phyloP scores from a whole-genome alignment of 768 basidiomycete species.

The Lactarius sanguifluus region DNA sequence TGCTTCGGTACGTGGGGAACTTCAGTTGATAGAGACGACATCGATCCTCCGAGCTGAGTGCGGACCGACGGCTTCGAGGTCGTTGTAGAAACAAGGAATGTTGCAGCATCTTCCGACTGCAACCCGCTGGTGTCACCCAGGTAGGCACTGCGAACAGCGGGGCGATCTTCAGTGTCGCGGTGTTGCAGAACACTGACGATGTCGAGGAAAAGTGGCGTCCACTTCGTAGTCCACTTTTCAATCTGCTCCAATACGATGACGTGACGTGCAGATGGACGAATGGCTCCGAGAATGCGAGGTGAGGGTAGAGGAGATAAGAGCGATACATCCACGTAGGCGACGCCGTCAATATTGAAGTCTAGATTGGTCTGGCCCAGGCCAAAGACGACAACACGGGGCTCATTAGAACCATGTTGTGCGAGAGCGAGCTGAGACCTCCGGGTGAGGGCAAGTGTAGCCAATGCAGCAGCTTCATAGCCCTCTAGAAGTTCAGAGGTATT shows the following conservation, averaged over 20 bases:
- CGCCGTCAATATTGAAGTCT: conserved; percentile 50
- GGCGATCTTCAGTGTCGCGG: conserved; percentile 46
- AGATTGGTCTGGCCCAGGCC: conserved; percentile 57
- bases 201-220: conserved; percentile 86
- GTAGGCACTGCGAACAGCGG: conserved; percentile 60
- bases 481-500: conserved; percentile 43
- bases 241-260: conserved; percentile 85
- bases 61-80: conserved; percentile 42
- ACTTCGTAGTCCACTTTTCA: conserved; percentile 71
- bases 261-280: conserved; percentile 62
- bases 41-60: conserved; percentile 50
- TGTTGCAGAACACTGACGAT: conserved; percentile 70
- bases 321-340: conserved; percentile 61
- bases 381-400: conserved; percentile 69
- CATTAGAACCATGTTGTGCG: conserved; percentile 46
- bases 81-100: conserved; percentile 49
- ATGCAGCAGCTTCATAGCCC: conserved; percentile 65
- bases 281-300: conserved; percentile 51
- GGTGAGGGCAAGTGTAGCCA: conserved; percentile 61
- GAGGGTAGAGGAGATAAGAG: conserved; percentile 69
- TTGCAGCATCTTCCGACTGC: conserved; percentile 47
- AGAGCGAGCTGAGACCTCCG: conserved; percentile 62
- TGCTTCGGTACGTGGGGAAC: conserved; percentile 77
- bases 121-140: conserved; percentile 52
- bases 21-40: conserved; percentile 34